A percentile compares a stretch with the other conserved stretches of the same genome.
phyloP scores from a whole-genome alignment of 2,329 filamentous ascomycete genomes.

The Keithomyces neogunnii region DNA sequence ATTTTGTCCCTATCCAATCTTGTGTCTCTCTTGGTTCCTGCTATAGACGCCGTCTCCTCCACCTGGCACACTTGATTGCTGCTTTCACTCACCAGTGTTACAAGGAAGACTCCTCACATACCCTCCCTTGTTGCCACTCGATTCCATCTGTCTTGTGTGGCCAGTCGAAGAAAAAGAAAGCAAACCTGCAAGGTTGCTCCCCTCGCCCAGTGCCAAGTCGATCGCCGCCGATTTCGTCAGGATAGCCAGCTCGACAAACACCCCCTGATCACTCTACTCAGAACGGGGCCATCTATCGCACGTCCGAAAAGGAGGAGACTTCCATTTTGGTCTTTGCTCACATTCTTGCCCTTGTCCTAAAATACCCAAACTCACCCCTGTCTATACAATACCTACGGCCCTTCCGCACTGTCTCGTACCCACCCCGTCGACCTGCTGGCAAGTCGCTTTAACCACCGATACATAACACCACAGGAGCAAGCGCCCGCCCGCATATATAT shows the following conservation, averaged over 20 bases:
- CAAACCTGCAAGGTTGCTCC: neutral
- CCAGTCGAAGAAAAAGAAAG: neutral
- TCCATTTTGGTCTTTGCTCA: neutral
- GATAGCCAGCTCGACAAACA: neutral
- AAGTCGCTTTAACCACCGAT: neutral
- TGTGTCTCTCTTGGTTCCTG: neutral
- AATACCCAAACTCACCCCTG: neutral
- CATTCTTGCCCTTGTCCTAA: neutral
- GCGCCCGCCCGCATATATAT: conserved; percentile 3
- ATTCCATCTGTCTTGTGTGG: neutral
- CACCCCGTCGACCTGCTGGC: neutral
- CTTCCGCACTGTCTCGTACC: neutral
- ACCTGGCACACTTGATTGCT: neutral
- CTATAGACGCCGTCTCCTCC: neutral
- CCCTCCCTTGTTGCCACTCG: neutral
- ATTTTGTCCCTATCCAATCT: neutral
- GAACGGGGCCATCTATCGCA: too few species aligned
- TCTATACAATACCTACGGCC: neutral
- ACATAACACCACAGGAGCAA: neutral
- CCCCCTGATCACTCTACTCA: neutral
- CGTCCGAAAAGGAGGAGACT: neutral
- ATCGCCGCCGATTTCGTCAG: neutral
- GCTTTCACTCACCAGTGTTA: neutral
- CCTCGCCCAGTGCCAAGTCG: neutral
- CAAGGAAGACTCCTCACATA: neutral